These are phyloP conservation scores for Starmerella cellae DNA, from an alignment of 805 yeast species.

Conservation along the genomic window DNA sequence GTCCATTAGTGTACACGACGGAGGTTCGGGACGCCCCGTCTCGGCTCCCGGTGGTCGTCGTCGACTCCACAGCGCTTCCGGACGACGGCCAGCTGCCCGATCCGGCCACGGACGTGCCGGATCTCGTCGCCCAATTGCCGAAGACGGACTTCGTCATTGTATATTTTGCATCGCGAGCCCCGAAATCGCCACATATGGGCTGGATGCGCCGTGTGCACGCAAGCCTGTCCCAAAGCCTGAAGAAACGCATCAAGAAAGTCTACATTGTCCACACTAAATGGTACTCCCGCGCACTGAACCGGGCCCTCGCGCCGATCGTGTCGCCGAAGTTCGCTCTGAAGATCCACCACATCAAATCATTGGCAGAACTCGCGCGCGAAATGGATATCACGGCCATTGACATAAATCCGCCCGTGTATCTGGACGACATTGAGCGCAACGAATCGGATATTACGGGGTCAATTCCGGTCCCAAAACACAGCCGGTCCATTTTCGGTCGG, in stretches of 20 bases:
- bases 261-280: slow-evolving; percentile 84
- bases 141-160: slow-evolving; percentile 46
- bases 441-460: slow-evolving; percentile 21
- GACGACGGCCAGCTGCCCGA: slow-evolving; percentile 32
- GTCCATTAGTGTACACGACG: slow-evolving; percentile 13
- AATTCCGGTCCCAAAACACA: slow-evolving; percentile 38
- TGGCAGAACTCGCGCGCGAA: slow-evolving; percentile 43
- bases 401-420: slow-evolving; percentile 61
- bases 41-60: slow-evolving; percentile 58
- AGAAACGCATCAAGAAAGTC: slow-evolving; percentile 44
- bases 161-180: slow-evolving; percentile 74
- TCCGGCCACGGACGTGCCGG: slow-evolving; percentile 42
- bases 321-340: slow-evolving; percentile 35
- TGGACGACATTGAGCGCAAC: slow-evolving; percentile 44
- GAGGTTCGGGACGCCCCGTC: slow-evolving; percentile 44
- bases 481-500: slow-evolving; percentile 25
- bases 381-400: slow-evolving; percentile 67
- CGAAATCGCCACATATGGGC: slow-evolving; percentile 43
- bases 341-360: slow-evolving; percentile 35
- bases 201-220: slow-evolving; percentile 53
- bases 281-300: slow-evolving; percentile 62
- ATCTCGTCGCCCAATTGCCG: slow-evolving; percentile 48
- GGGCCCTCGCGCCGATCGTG: slow-evolving; percentile 39
- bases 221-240: slow-evolving; percentile 43
- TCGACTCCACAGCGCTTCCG: slow-evolving; percentile 61